Percentiles rank a stretch among this genome's conserved stretches.
Evolutionary conservation across 371 early-diverging fungal species (phyloP).

Genomic region (Catenaria anguillulae): DNA sequence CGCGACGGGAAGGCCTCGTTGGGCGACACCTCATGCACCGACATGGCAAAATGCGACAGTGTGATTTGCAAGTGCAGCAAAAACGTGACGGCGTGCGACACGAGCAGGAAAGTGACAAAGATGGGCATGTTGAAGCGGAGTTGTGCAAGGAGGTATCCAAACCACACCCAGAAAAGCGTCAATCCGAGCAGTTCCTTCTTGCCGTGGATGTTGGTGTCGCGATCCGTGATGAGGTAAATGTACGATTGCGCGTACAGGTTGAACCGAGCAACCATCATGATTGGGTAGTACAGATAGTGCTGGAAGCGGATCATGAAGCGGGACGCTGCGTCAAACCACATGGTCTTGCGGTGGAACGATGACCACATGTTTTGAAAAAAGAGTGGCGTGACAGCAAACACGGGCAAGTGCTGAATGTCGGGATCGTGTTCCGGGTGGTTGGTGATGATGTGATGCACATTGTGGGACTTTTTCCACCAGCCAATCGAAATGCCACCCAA

Average conservation of each 20-base stretch:
- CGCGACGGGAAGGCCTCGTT: constrained; percentile 69
- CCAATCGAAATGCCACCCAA: constrained; percentile 63
- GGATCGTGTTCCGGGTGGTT: constrained; percentile 87
- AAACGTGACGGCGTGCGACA: constrained; percentile 69
- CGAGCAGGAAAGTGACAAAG: constrained; percentile 42
- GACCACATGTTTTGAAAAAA: constrained; percentile 72
- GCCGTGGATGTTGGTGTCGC: constrained; percentile 10
- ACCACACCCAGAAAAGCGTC: constrained; percentile 66
- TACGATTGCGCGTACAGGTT: constrained; percentile 73
- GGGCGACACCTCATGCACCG: constrained; percentile 44
- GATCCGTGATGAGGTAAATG: constrained; percentile 31
- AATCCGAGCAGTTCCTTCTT: constrained; percentile 53
- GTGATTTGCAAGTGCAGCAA: constrained; percentile 91
- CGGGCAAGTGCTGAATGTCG: constrained; percentile 92
- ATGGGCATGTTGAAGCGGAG: constrained; percentile 48
- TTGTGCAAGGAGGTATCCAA: constrained; percentile 40
- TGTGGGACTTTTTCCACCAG: constrained; percentile 94
- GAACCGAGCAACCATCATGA: constrained; percentile 78
- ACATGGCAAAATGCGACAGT: constrained; percentile 90
- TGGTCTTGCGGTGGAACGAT: constrained; percentile 70
- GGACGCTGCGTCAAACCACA: constrained; percentile 62
- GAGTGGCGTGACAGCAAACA: constrained; percentile 71
- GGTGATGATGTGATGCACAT: constrained; percentile 84
- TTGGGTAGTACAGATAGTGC: constrained; percentile 68
- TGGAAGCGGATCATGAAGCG: constrained; percentile 60